Conservation (phyloP, 192 early-diverging fungal species). For the Backusella parvicylindrica region DNA sequence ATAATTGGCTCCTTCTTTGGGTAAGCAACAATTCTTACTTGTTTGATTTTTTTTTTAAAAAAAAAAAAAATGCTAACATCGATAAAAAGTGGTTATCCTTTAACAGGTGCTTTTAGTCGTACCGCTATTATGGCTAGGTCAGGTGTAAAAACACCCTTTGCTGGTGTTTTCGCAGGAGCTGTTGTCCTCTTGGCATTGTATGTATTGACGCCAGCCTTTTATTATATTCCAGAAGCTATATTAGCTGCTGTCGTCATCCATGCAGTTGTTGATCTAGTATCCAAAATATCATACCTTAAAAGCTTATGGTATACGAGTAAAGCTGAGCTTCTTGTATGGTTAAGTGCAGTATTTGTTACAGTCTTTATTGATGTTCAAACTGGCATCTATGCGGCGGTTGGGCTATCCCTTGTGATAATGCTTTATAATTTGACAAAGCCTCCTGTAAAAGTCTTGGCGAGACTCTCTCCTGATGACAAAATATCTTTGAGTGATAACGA, state of each 20-base stretch:
- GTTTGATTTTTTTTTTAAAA: neutral
- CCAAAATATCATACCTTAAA: conserved; percentile 48
- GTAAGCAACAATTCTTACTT: neutral
- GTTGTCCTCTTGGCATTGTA: conserved; percentile 78
- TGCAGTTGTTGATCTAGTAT: conserved; percentile 71
- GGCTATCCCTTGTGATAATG: conserved; percentile 65
- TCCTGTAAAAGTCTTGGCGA: conserved; percentile 43
- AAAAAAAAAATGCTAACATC: neutral
- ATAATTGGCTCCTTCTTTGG: conserved; percentile 81
- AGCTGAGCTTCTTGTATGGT: conserved; percentile 48
- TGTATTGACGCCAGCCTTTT: conserved; percentile 75
- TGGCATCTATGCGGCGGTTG: conserved; percentile 77
- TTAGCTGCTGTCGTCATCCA: conserved; percentile 79
- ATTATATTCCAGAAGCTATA: conserved; percentile 74
- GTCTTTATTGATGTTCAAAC: conserved; percentile 55
- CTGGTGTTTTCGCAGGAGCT: conserved; percentile 66
- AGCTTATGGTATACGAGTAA: conserved; percentile 52
- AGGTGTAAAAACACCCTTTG: conserved; percentile 75
- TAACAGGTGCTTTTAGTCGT: conserved; percentile 92
- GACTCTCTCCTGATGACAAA: conserved; percentile 14
- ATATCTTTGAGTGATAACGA: neutral
- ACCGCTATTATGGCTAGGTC: conserved; percentile 82
- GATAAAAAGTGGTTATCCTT: conserved; percentile 69
- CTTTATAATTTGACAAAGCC: conserved; percentile 76
- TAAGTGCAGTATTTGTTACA: conserved; percentile 52